Percentiles rank a stretch among this genome's conserved stretches.
phyloP scores from a whole-genome alignment of 345 rosid species.

The Acer campestre region DNA sequence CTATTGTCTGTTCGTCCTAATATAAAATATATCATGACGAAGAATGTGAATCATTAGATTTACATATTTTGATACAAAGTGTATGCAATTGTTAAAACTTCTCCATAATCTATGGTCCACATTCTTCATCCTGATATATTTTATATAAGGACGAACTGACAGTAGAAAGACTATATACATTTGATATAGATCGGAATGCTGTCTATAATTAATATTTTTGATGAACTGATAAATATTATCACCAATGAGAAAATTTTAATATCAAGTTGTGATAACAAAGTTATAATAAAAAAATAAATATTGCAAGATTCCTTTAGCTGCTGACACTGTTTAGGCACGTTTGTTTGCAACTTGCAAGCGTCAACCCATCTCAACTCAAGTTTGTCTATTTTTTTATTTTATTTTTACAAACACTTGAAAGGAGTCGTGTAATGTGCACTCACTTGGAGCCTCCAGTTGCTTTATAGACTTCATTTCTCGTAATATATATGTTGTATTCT shows the following conservation, averaged over 20 bases:
- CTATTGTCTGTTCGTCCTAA: too few species aligned
- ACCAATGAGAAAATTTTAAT: neutral
- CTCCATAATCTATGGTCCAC: too few species aligned
- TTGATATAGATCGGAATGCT: neutral
- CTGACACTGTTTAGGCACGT: neutral
- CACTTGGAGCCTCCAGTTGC: neutral
- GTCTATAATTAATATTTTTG: neutral
- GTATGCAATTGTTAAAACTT: too few species aligned
- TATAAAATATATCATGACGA: too few species aligned
- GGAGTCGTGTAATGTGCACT: neutral
- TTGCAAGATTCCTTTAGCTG: constrained; percentile 5
- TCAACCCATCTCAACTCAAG: neutral
- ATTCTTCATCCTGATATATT: too few species aligned
- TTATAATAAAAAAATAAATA: neutral
- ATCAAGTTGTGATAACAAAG: neutral
- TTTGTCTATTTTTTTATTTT: neutral
- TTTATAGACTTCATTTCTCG: neutral
- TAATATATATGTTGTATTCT: neutral
- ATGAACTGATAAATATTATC: neutral
- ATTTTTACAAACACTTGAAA: too few species aligned
- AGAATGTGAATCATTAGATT: too few species aligned
- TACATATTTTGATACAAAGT: too few species aligned
- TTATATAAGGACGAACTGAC: too few species aligned
- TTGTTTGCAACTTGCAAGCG: neutral
- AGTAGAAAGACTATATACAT: too few species aligned